Conservation (phyloP, 208 protist species). For the Acanthamoeba sp. region DNA sequence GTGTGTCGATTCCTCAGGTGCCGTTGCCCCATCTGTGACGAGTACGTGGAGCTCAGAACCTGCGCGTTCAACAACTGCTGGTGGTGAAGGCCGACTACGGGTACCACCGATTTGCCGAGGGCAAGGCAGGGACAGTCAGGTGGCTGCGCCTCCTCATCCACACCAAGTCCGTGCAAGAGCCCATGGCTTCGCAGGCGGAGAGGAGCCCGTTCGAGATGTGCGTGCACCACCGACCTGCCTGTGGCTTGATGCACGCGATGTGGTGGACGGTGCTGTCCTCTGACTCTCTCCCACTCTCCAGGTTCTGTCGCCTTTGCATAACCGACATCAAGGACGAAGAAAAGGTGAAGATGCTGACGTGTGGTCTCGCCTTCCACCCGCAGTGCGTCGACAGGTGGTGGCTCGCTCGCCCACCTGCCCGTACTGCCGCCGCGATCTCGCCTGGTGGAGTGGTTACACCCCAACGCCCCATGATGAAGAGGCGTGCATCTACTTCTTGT, state of each 20-base stretch:
- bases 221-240: neutral
- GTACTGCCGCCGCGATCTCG: neutral
- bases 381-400: neutral
- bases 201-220: neutral
- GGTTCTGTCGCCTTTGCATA: constrained; percentile 26
- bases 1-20: neutral
- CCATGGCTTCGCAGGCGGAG: neutral
- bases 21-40: neutral
- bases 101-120: neutral
- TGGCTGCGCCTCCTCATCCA: constrained; percentile 25
- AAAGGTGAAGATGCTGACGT: neutral
- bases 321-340: neutral
- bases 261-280: too few relatives aligned
- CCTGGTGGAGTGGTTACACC: too few relatives aligned
- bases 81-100: neutral
- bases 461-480: too few relatives aligned
- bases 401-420: neutral
- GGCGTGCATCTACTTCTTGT: too few relatives aligned
- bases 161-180: neutral
- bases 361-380: neutral
- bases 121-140: neutral
- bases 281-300: neutral
- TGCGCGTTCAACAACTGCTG: constrained; percentile 48
- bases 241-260: neutral
- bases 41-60: neutral